These are phyloP conservation scores for Geotrichum macrosporum DNA, from an alignment of 1,139 yeast species.

Conservation along the genomic window DNA sequence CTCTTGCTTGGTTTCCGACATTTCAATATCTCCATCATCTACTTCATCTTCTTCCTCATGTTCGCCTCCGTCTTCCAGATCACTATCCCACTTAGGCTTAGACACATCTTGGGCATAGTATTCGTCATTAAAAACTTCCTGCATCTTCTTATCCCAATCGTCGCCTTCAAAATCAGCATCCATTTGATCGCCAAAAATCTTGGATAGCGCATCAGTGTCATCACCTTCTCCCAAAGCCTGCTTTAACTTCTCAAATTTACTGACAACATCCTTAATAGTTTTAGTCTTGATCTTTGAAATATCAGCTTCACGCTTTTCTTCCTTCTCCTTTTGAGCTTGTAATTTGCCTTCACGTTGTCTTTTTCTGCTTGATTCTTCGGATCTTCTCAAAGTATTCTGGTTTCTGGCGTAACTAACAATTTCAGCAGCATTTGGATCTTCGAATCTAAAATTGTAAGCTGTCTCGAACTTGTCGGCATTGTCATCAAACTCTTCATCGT, in stretches of 20 bases:
- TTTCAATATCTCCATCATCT: constrained; percentile 30
- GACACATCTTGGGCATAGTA: constrained; percentile 54
- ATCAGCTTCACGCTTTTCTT: constrained; percentile 54
- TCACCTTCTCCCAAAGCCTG: constrained; percentile 79
- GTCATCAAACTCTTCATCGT: constrained; percentile 84
- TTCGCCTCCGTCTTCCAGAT: constrained; percentile 36
- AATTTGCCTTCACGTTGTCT: constrained; percentile 71
- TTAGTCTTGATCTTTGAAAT: constrained; percentile 68
- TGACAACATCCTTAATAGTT: constrained; percentile 73
- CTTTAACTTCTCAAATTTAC: constrained; percentile 68
- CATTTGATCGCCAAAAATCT: constrained; percentile 65
- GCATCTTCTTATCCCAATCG: constrained; percentile 88
- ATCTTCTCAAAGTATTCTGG: constrained; percentile 86
- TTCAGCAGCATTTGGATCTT: constrained; percentile 86
- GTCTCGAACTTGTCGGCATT: constrained; percentile 88
- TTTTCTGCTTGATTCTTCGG: constrained; percentile 69
- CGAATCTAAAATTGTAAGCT: constrained; percentile 91
- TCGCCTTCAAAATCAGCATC: constrained; percentile 87
- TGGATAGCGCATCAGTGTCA: constrained; percentile 47
- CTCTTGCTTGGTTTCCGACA: constrained; percentile 25
- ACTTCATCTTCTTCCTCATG: constrained; percentile 33
- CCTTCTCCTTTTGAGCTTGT: constrained; percentile 51
- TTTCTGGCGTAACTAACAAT: constrained; percentile 95
- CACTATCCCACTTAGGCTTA: constrained; percentile 47
- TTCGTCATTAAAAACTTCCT: constrained; percentile 78